These are phyloP conservation scores for Kodamaea jinghongensis DNA, from an alignment of 805 yeast genomes.

Conservation along the genomic window DNA sequence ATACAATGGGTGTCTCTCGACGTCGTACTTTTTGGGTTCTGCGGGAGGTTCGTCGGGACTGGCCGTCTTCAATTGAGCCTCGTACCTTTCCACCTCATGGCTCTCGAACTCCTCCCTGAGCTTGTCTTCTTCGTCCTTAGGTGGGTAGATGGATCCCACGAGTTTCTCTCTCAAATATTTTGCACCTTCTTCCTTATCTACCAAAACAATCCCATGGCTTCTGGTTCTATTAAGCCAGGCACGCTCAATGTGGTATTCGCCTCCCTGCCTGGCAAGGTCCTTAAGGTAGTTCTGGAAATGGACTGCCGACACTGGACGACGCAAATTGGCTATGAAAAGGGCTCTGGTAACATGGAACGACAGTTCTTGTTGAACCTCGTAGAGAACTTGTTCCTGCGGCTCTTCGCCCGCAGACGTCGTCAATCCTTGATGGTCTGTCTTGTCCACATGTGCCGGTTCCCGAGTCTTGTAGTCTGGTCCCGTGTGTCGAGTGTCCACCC, in stretches of 20 bases:
- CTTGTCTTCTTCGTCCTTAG: slow-evolving; percentile 21
- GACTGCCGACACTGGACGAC: slow-evolving; percentile 36
- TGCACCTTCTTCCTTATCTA: slow-evolving; percentile 41
- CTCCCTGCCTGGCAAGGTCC: slow-evolving; percentile 23
- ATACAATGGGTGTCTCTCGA: slow-evolving; percentile 27
- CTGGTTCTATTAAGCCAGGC: slow-evolving; percentile 44
- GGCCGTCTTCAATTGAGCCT: slow-evolving; percentile 9
- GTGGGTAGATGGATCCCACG: slow-evolving; percentile 36
- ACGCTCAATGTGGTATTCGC: slow-evolving; percentile 32
- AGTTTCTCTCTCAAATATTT: slow-evolving; percentile 29
- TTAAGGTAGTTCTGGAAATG: slow-evolving; percentile 37
- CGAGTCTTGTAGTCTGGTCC: no score
- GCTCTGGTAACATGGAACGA: slow-evolving; percentile 41
- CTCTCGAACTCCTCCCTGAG: slow-evolving; percentile 16
- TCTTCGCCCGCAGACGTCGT: slow-evolving; percentile 13
- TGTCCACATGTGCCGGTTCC: no score
- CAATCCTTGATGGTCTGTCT: slow-evolving; percentile 19
- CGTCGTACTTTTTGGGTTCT: slow-evolving; percentile 17
- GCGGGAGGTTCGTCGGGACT: slow-evolving; percentile 17
- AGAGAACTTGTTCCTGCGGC: slow-evolving; percentile 30
- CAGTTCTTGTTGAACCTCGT: slow-evolving; percentile 30
- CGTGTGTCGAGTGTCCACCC: no score
- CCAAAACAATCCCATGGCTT: slow-evolving; percentile 43
- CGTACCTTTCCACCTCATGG: slow-evolving; percentile 21
- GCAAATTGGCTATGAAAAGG: slow-evolving; percentile 42